Percentiles rank a stretch among this genome's conserved stretches.
Evolutionary conservation across 2,329 filamentous ascomycete species (phyloP).

Genomic region (Helotiales sp.): DNA sequence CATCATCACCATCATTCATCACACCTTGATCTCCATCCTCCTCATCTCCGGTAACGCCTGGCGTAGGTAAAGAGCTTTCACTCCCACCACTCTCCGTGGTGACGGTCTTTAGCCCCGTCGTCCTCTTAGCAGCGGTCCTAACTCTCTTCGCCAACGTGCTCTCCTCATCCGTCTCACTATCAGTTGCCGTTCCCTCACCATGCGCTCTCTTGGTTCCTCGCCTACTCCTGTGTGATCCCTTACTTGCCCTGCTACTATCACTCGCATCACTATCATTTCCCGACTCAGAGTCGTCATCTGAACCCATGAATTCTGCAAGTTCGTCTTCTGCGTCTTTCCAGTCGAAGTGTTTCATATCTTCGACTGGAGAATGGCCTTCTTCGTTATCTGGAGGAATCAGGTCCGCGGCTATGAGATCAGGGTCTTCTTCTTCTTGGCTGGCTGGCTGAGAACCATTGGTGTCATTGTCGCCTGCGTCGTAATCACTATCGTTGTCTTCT

Average conservation of each 20-base stretch:
- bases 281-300: slow-evolving; percentile 40
- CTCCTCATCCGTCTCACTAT: slow-evolving; percentile 50
- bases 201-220: slow-evolving; percentile 34
- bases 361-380: slow-evolving; percentile 52
- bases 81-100: slow-evolving; percentile 42
- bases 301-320: slow-evolving; percentile 69
- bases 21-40: slow-evolving; percentile 42
- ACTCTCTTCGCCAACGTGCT: slow-evolving; percentile 53
- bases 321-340: slow-evolving; percentile 70
- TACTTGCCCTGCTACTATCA: slow-evolving; percentile 18
- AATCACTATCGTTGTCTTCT: slow-evolving; percentile 35
- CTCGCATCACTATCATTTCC: slow-evolving; percentile 46
- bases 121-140: slow-evolving; percentile 46
- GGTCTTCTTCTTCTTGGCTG: slow-evolving; percentile 36
- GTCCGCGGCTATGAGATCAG: slow-evolving; percentile 44
- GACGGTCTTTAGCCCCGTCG: slow-evolving; percentile 48
- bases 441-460: slow-evolving; percentile 29
- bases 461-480: too few species aligned
- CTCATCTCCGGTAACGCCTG: slow-evolving; percentile 44
- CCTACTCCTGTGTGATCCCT: slow-evolving; percentile 21
- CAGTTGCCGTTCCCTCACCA: slow-evolving; percentile 40
- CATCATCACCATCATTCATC: slow-evolving; percentile 39
- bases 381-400: slow-evolving; percentile 52
- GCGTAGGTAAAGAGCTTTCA: slow-evolving; percentile 42
- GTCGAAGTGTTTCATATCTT: slow-evolving; percentile 58